Conservation (phyloP, 2,329 filamentous ascomycete species). For the Aspergillus unguis region DNA sequence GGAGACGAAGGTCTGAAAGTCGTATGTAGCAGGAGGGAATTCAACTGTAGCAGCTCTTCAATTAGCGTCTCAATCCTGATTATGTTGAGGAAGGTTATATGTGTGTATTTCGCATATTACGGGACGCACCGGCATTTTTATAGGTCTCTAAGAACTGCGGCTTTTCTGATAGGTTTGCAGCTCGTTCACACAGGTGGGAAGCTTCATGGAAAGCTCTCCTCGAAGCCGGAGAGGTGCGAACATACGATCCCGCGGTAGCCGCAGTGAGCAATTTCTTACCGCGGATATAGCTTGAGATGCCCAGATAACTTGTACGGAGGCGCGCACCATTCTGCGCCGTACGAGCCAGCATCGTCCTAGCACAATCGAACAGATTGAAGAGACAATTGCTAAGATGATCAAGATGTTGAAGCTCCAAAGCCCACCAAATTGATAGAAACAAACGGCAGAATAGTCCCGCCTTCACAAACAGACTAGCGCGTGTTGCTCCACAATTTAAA, state of each 20-base stretch:
- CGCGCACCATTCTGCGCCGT: constrained; percentile 24
- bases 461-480: constrained; percentile 24
- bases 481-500: constrained; percentile 12
- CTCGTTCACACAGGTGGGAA: constrained; percentile 22
- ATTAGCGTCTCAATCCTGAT: constrained; percentile 1
- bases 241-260: constrained; percentile 8
- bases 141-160: constrained; percentile 40
- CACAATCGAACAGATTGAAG: neutral
- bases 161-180: constrained; percentile 11
- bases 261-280: constrained; percentile 16
- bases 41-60: constrained; percentile 36
- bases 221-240: neutral
- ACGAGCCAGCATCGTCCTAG: constrained; percentile 23
- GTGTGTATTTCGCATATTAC: neutral
- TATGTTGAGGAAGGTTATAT: no score
- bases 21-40: constrained; percentile 46
- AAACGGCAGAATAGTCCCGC: constrained; percentile 19
- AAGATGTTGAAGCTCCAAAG: no score
- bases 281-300: constrained; percentile 37
- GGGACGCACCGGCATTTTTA: constrained; percentile 45
- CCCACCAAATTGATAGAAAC: neutral
- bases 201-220: constrained; percentile 23
- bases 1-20: constrained; percentile 35
- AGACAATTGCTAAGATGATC: neutral
- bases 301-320: constrained; percentile 35